Percentiles rank a stretch among this genome's conserved stretches.
Evolutionary conservation across 192 early-diverging fungal genomes (phyloP).

Genomic region (Allomyces javanicus): DNA sequence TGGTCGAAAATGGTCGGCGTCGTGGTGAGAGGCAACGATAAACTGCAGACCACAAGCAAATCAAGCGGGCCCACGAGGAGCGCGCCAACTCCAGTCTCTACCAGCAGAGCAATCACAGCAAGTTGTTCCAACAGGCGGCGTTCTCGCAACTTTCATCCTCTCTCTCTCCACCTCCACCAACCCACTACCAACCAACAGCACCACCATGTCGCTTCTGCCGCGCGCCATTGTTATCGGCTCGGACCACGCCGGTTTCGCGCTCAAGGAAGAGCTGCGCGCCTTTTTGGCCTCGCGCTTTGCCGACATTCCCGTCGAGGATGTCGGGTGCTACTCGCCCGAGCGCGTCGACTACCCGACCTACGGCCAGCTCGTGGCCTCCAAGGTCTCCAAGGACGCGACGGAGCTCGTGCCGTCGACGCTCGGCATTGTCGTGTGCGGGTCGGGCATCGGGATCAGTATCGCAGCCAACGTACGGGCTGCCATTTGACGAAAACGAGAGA

Average conservation of each 20-base stretch:
- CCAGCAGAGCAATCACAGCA: too few species aligned
- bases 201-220: not conserved
- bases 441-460: slow-evolving; percentile 15
- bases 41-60: too few species aligned
- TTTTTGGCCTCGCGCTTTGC: slow-evolving; percentile 3
- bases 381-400: slow-evolving; percentile 3
- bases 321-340: not conserved
- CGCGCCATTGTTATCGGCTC: slow-evolving; percentile 9
- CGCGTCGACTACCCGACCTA: slow-evolving; percentile 13
- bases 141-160: too few species aligned
- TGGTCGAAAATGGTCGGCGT: too few species aligned
- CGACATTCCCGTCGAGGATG: not conserved
- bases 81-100: too few species aligned
- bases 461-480: slow-evolving; percentile 8
- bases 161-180: too few species aligned
- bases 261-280: slow-evolving; percentile 9
- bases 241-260: slow-evolving; percentile 10
- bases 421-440: slow-evolving; percentile 15
- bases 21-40: too few species aligned
- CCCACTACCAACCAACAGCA: too few species aligned
- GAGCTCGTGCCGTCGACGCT: not conserved
- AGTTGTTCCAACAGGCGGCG: too few species aligned
- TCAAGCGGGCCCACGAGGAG: too few species aligned
- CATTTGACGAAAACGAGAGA: too few species aligned
- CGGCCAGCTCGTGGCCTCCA: slow-evolving; percentile 7